Evolutionary conservation across 768 basidiomycete species (phyloP).

Genomic region (Boletus pseudo-olivaceus): DNA sequence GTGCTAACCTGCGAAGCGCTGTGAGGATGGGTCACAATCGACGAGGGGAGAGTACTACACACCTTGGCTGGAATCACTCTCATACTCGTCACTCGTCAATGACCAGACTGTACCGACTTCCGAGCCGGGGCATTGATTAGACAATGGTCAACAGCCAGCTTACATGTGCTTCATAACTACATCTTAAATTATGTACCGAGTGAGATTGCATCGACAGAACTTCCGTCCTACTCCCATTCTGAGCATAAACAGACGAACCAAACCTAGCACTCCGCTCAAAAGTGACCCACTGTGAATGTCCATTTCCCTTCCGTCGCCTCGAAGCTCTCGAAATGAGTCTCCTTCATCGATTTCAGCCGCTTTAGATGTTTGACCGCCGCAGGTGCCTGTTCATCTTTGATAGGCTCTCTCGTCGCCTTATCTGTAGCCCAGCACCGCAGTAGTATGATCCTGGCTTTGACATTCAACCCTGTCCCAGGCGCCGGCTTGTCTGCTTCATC

Average conservation of each 20-base stretch:
- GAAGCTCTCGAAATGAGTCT: constrained; percentile 81
- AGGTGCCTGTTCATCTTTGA: constrained; percentile 79
- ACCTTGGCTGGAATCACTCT: constrained; percentile 3
- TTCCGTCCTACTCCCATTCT: neutral
- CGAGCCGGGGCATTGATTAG: neutral
- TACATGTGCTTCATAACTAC: constrained; percentile 8
- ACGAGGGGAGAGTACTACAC: neutral
- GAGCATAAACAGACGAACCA: constrained; percentile 1
- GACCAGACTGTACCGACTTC: constrained; percentile 1
- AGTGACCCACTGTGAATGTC: constrained; percentile 94
- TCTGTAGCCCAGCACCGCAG: constrained; percentile 85
- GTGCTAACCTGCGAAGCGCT: constrained; percentile 12
- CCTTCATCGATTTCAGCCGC: constrained; percentile 78
- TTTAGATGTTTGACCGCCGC: constrained; percentile 68
- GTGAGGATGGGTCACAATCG: neutral
- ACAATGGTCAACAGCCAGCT: constrained; percentile 14
- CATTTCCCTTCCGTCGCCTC: constrained; percentile 81
- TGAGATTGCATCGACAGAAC: neutral
- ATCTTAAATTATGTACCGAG: constrained; percentile 11
- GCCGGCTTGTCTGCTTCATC: constrained; percentile 83
- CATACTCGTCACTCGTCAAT: neutral
- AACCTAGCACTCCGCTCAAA: constrained; percentile 42
- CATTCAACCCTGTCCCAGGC: constrained; percentile 84
- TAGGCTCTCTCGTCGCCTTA: constrained; percentile 85
- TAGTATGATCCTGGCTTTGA: constrained; percentile 73